phyloP scores from a whole-genome alignment of 1,139 yeast genomes.

The Suhomyces anneliseae region DNA sequence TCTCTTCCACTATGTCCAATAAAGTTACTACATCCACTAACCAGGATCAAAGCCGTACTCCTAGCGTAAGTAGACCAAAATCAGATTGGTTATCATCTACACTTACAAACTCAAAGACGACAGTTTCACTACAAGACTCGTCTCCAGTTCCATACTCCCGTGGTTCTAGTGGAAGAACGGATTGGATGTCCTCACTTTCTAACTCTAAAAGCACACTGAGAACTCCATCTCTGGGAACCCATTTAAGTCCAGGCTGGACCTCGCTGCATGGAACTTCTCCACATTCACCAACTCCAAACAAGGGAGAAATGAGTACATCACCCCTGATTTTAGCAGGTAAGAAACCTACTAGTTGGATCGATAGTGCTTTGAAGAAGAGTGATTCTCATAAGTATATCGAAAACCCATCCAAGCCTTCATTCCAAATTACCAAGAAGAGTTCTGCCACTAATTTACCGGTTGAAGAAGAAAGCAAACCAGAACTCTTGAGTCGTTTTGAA shows the following conservation, averaged over 20 bases:
- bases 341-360: slow-evolving; percentile 22
- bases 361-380: slow-evolving; percentile 22
- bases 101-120: slow-evolving; percentile 13
- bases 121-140: slow-evolving; percentile 10
- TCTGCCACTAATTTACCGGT: slow-evolving; percentile 5
- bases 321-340: slow-evolving; percentile 11
- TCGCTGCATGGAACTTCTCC: slow-evolving; percentile 2
- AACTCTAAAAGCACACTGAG: slow-evolving; percentile 15
- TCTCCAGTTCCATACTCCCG: slow-evolving; percentile 2
- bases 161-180: slow-evolving; percentile 2
- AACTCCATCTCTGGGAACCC: slow-evolving; percentile 11
- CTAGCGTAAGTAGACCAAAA: slow-evolving; percentile 12
- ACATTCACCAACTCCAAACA: slow-evolving; percentile 3
- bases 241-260: slow-evolving; percentile 6
- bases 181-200: slow-evolving; percentile 18
- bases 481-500: slow-evolving; percentile 12
- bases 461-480: slow-evolving; percentile 13
- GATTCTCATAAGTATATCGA: slow-evolving; percentile 17
- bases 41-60: slow-evolving; percentile 7
- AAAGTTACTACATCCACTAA: slow-evolving; percentile 11
- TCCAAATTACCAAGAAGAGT: slow-evolving; percentile 14
- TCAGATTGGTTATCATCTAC: slow-evolving; percentile 19
- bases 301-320: slow-evolving; percentile 1
- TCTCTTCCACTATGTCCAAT: slow-evolving; percentile 17
- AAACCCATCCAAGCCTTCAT: slow-evolving; percentile 14